Conservation (phyloP, 768 basidiomycete genomes). For the Tulasnella sp. region DNA sequence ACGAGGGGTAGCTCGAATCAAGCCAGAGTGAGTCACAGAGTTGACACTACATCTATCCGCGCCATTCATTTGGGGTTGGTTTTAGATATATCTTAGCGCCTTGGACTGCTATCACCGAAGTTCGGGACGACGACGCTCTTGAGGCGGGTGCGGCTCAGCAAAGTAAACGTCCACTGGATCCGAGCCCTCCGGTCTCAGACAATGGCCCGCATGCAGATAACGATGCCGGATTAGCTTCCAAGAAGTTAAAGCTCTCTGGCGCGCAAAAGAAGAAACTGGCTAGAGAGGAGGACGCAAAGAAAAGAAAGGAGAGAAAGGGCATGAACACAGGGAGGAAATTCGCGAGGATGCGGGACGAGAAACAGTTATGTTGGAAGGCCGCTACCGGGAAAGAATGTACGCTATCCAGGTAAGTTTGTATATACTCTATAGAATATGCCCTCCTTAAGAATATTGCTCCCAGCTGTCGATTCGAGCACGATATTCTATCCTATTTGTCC, state of each 20-base stretch:
- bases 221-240: constrained; percentile 21
- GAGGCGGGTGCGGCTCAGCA: not conserved
- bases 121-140: not conserved
- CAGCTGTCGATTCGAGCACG: constrained; percentile 72
- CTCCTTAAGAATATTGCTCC: not conserved
- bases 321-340: constrained; percentile 79
- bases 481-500: constrained; percentile 61
- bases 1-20: not conserved
- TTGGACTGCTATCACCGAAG: not conserved
- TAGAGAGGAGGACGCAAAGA: constrained; percentile 38
- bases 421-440: not conserved
- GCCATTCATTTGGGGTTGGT: no score
- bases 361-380: constrained; percentile 73
- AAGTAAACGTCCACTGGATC: not conserved
- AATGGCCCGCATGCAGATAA: not conserved
- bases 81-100: not conserved
- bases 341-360: constrained; percentile 63
- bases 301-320: constrained; percentile 53
- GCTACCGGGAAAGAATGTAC: constrained; percentile 64
- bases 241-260: constrained; percentile 27
- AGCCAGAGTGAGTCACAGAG: not conserved
- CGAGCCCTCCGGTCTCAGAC: not conserved
- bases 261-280: constrained; percentile 37
- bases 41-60: not conserved
- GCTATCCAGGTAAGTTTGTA: not conserved